phyloP scores from a whole-genome alignment of 2,329 filamentous ascomycete genomes.

The Colletotrichum chlorophyti region DNA sequence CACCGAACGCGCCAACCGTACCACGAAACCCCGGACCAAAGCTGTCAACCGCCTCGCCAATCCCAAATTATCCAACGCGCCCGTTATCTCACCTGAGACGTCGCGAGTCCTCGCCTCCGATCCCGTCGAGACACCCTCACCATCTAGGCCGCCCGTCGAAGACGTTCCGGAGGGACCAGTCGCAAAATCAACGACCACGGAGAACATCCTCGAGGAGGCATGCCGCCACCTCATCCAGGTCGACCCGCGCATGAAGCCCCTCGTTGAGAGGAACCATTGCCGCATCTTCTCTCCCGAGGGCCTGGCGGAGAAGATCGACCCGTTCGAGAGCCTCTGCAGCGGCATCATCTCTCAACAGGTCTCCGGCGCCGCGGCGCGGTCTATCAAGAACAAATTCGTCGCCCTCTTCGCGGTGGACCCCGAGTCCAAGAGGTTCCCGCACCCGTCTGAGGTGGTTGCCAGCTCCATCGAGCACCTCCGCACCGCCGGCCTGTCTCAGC shows the following conservation, averaged over 20 bases:
- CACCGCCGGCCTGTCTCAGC: conserved; percentile 86
- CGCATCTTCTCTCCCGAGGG: conserved; percentile 81
- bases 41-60: conserved; percentile 64
- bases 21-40: conserved; percentile 43
- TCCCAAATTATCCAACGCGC: conserved; percentile 71
- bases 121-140: conserved; percentile 52
- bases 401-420: conserved; percentile 65
- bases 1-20: conserved; percentile 36
- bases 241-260: conserved; percentile 73
- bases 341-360: conserved; percentile 98
- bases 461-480: conserved; percentile 73
- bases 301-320: conserved; percentile 84
- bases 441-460: conserved; percentile 73
- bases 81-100: conserved; percentile 74
- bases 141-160: conserved; percentile 44
- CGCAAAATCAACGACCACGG: conserved; percentile 64
- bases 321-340: conserved; percentile 82
- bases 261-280: conserved; percentile 80
- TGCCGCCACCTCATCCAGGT: conserved; percentile 75
- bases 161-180: conserved; percentile 34
- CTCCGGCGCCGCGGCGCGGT: conserved; percentile 86
- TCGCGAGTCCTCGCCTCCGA: conserved; percentile 66
- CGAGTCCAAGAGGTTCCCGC: conserved; percentile 65
- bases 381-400: conserved; percentile 87
- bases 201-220: conserved; percentile 77